A percentile compares a stretch with the other conserved stretches of the same genome.
Evolutionary conservation across 164 flowering plant species (phyloP).

Genomic region (Houttuynia cordata): DNA sequence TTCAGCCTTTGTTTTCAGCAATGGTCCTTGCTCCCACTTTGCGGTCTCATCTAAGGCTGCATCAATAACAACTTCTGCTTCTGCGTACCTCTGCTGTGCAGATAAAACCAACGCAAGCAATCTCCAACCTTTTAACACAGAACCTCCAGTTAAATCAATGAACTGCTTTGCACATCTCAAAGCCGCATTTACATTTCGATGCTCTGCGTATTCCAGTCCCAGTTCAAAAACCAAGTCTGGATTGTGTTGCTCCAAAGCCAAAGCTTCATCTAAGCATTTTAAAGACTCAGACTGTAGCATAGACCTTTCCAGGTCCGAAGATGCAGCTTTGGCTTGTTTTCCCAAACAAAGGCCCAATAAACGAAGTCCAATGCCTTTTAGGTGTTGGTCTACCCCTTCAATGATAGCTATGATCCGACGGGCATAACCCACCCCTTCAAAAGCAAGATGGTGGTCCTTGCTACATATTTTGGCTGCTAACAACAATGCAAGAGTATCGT

Average conservation of each 20-base stretch:
- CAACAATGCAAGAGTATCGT: slow-evolving; percentile 51
- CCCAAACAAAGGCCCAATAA: slow-evolving; percentile 78
- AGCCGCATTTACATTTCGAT: slow-evolving; percentile 62
- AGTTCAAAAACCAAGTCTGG: slow-evolving; percentile 64
- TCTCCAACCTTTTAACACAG: slow-evolving; percentile 79
- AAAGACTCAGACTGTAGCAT: slow-evolving; percentile 71
- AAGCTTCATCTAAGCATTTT: slow-evolving; percentile 65
- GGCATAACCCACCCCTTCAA: slow-evolving; percentile 80
- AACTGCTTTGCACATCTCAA: slow-evolving; percentile 66
- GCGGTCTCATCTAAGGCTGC: slow-evolving; percentile 95
- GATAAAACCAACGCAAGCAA: slow-evolving; percentile 81
- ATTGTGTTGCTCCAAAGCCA: slow-evolving; percentile 41
- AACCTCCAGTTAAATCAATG: slow-evolving; percentile 84
- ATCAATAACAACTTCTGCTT: slow-evolving; percentile 77
- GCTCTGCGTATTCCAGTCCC: slow-evolving; percentile 76
- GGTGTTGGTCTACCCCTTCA: slow-evolving; percentile 38
- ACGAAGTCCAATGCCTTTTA: slow-evolving; percentile 64
- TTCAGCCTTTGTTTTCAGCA: slow-evolving; percentile 84
- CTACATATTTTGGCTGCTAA: slow-evolving; percentile 76
- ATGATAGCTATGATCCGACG: slow-evolving; percentile 46
- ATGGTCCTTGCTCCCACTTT: slow-evolving; percentile 96
- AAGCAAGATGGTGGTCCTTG: slow-evolving; percentile 59
- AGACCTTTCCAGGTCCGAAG: slow-evolving; percentile 78
- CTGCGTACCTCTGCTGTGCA: slow-evolving; percentile 73
- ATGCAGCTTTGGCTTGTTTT: slow-evolving; percentile 61